Base-by-base conservation (phyloP, 2,329 filamentous ascomycete genomes). In the Phaeophleospora eucalypticola region DNA sequence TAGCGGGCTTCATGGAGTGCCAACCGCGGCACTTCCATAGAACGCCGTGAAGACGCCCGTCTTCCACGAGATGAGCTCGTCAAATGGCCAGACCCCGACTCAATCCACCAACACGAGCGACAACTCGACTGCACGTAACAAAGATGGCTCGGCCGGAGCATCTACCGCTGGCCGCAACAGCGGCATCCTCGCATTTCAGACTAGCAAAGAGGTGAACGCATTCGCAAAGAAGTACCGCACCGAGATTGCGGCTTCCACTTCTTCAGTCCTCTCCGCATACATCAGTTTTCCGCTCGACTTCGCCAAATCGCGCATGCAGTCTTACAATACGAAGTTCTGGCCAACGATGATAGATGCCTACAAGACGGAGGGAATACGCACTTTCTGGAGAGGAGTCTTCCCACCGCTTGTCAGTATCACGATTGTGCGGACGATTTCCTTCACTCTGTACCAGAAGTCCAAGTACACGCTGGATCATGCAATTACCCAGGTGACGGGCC, bases 241-340 rank as follows among this genome's bases (percentile, higher is more conserved):
- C 40, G 86, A 91, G 70, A 82, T 93, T 56, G 82, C 87, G 51
- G 87, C 88, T 36, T 86, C 83, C 68, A 76, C 82, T 33, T 86
- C 84, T 64, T 90, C 85, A 67, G 76, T 90, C 56, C 75, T 91
- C 46, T 89, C 86, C 32, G 93, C 87, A 35, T 78, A 89, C 63
- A 76, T 79, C 56, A 85, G 87, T n/a, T 94, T 91, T 64, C 88
- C 88, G 17, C 80, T 94, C 58, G 88, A 94, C 67, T 91, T 88
- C 60, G 84, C 91, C 65, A 94, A 94, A 75, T 90, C 86, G 46
- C 86, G 88, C 62, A 88, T 93, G 82, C 88, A 94, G 73, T 68
- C 65, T 40, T 91, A 93, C 69, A 82, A 85, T 20, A 63, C 58
- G 7, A 56, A 51, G 2, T 67, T 67, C 43, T 54, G 90, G 86